Conservation (phyloP, 768 basidiomycete species). For the Auriscalpium vulgare region DNA sequence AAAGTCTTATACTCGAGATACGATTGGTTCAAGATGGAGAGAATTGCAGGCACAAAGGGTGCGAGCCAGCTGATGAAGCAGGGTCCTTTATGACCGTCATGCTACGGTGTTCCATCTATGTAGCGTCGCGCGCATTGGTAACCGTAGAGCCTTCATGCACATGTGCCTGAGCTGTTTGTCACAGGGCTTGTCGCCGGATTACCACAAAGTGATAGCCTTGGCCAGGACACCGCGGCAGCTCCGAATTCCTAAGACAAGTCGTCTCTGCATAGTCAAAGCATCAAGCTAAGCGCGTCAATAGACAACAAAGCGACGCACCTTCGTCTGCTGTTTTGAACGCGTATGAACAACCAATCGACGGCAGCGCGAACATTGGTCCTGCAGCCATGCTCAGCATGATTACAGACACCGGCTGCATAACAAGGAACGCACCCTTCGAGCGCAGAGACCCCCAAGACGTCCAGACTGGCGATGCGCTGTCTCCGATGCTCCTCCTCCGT, state of each 20-base stretch:
- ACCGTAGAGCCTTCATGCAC: too few species aligned
- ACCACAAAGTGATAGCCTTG: too few species aligned
- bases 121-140: too few species aligned
- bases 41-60: constrained; percentile 56
- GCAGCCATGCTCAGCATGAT: background rate
- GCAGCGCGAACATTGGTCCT: constrained; percentile 87
- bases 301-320: constrained; percentile 31
- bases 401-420: background rate
- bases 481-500: constrained; percentile 22
- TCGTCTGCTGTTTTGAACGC: constrained; percentile 80
- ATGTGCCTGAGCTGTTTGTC: too few species aligned
- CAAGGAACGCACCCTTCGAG: constrained; percentile 66
- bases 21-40: constrained; percentile 81
- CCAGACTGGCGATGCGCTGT: constrained; percentile 40
- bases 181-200: too few species aligned
- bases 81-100: background rate
- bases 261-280: background rate
- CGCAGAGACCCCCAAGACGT: constrained; percentile 82
- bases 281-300: too few species aligned
- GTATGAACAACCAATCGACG: constrained; percentile 90
- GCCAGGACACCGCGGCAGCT: too few species aligned
- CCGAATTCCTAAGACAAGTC: background rate
- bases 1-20: constrained; percentile 81
- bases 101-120: background rate
- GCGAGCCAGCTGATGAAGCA: constrained; percentile 23